phyloP scores from a whole-genome alignment of 2,329 filamentous ascomycete genomes.

The Alternaria solani region DNA sequence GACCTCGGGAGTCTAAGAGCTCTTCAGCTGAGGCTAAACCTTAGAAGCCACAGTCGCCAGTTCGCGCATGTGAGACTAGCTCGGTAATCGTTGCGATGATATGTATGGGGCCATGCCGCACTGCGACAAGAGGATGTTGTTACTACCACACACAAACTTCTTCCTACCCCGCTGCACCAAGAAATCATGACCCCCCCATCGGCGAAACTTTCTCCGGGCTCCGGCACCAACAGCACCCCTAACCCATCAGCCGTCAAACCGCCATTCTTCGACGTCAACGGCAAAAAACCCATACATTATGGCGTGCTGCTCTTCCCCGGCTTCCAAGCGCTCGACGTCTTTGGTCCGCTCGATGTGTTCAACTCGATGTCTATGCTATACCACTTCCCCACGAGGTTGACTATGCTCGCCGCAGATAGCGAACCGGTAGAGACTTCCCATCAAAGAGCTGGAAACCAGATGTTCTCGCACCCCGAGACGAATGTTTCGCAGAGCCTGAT shows the following conservation, averaged over 20 bases:
- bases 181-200: conserved; percentile 15
- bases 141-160: background rate
- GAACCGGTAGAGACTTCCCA: conserved; percentile 36
- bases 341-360: conserved; percentile 58
- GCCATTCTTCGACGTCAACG: conserved; percentile 19
- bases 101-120: background rate
- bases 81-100: background rate
- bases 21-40: background rate
- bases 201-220: background rate
- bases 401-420: conserved; percentile 32
- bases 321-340: conserved; percentile 46
- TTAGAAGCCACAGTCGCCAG: background rate
- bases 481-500: conserved; percentile 28
- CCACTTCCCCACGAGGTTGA: conserved; percentile 37
- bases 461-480: conserved; percentile 27
- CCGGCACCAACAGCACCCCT: conserved; percentile 5
- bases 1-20: background rate
- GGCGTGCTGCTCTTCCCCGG: conserved; percentile 32
- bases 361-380: conserved; percentile 40
- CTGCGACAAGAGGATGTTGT: background rate
- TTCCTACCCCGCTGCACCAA: background rate
- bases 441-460: conserved; percentile 23
- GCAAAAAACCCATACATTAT: conserved; percentile 28
- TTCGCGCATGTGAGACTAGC: background rate
- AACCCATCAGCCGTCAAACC: conserved; percentile 7